Percentiles rank a stretch among this genome's conserved stretches.
Conservation (phyloP, 257 asterid genomes). For the Capsicum chinense region DNA sequence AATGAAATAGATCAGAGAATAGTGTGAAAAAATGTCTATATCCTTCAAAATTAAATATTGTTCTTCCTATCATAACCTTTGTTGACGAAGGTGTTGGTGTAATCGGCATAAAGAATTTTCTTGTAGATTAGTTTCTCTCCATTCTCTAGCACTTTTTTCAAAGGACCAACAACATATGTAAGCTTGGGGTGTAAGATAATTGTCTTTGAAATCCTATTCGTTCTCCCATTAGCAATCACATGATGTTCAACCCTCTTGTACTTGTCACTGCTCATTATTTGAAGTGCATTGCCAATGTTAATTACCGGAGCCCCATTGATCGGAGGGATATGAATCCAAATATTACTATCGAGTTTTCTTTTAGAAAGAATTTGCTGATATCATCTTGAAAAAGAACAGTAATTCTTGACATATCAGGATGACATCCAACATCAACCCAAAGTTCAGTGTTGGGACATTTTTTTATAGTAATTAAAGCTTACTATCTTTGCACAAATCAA, state of each 20-base stretch:
- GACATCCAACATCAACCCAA: constrained; percentile 38
- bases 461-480: constrained; percentile 39
- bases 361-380: constrained; percentile 39
- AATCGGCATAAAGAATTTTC: constrained; percentile 37
- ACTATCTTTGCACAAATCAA: constrained; percentile 38
- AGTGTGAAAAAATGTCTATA: not conserved
- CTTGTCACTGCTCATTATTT: constrained; percentile 36
- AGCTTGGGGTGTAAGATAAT: constrained; percentile 38
- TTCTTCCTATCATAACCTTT: constrained; percentile 46
- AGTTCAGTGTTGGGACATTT: constrained; percentile 45
- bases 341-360: constrained; percentile 18
- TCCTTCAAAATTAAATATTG: constrained; percentile 40
- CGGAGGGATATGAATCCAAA: constrained; percentile 41
- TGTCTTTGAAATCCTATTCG: constrained; percentile 34
- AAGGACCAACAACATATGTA: constrained; percentile 32
- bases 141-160: constrained; percentile 32
- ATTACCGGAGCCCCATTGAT: constrained; percentile 38
- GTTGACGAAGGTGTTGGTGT: constrained; percentile 40
- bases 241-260: constrained; percentile 46
- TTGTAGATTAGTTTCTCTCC: constrained; percentile 39
- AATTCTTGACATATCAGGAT: constrained; percentile 38
- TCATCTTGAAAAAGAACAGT: constrained; percentile 41
- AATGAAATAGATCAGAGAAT: not conserved
- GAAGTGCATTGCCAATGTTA: constrained; percentile 42
- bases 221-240: constrained; percentile 41